Percentiles rank a stretch among this genome's conserved stretches.
Conservation (phyloP, 306 rosid genomes). For the Urtica urens region DNA sequence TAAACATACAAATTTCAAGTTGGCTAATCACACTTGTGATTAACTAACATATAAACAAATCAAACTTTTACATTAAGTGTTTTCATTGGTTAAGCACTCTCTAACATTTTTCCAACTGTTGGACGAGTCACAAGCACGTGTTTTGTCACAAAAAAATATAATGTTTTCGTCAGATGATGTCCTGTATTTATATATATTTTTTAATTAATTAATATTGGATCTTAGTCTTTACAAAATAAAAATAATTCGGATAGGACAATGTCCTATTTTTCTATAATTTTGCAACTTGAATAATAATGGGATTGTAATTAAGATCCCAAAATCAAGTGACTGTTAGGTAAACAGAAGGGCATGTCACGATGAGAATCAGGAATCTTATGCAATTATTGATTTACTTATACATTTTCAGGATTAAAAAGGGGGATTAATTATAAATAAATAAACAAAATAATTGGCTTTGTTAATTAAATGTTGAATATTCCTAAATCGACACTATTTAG, state of each 20-base stretch:
- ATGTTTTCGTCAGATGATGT: constrained; percentile 7
- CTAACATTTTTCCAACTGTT: constrained; percentile 11
- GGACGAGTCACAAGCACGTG: constrained; percentile 25
- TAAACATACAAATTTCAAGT: no score
- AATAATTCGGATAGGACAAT: background rate
- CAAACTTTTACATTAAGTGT: no score
- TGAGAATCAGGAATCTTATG: constrained; percentile 16
- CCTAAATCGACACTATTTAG: no score
- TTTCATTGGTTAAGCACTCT: constrained; percentile 10
- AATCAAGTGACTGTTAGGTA: constrained; percentile 15
- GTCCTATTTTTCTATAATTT: no score
- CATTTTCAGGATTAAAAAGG: no score
- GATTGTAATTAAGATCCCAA: constrained; percentile 23
- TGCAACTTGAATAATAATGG: background rate
- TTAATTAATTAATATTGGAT: constrained; percentile 8
- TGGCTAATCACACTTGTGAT: no score
- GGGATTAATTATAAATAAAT: background rate
- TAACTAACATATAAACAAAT: no score
- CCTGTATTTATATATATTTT: background rate
- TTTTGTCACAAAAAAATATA: background rate
- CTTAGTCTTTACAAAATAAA: constrained; percentile 8
- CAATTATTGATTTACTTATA: no score
- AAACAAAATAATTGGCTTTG: background rate
- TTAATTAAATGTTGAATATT: no score
- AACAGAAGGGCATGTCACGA: constrained; percentile 12